phyloP scores from a whole-genome alignment of 331 rosid species.

The Stylosanthes scabra region DNA sequence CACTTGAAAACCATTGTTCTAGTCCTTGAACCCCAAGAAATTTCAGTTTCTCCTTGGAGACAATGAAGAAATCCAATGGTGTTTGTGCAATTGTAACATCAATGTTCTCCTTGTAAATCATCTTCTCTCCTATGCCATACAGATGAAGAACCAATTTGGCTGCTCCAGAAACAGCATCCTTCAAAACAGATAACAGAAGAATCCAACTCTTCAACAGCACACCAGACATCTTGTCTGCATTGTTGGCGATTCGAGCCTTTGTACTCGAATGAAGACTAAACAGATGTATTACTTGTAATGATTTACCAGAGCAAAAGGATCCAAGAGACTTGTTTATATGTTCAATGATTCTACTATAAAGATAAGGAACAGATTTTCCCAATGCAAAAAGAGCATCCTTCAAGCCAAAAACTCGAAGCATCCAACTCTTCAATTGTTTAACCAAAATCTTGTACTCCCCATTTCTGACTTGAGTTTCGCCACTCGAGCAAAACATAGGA shows the following conservation, averaged over 20 bases:
- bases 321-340: too few relatives aligned
- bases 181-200: constrained; percentile 45
- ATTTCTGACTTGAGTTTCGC: too few relatives aligned
- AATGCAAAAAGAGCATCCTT: too few relatives aligned
- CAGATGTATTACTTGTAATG: constrained; percentile 45
- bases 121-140: constrained; percentile 32
- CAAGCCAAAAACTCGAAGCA: too few relatives aligned
- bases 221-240: constrained; percentile 33
- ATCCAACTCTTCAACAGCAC: constrained; percentile 54
- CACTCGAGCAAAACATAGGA: too few relatives aligned
- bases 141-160: constrained; percentile 77
- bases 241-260: constrained; percentile 42
- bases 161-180: constrained; percentile 48
- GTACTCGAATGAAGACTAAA: constrained; percentile 70
- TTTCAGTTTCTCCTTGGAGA: constrained; percentile 83
- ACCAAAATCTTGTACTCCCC: too few relatives aligned
- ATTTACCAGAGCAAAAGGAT: too few relatives aligned
- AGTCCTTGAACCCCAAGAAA: constrained; percentile 91
- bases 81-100: constrained; percentile 47
- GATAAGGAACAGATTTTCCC: too few relatives aligned
- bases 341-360: too few relatives aligned
- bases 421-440: too few relatives aligned
- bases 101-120: constrained; percentile 54
- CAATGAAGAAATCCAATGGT: constrained; percentile 78
- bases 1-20: constrained; percentile 98